These are phyloP conservation scores for Camillea tinctor DNA, from an alignment of 2,329 filamentous ascomycete genomes.

Conservation along the genomic window DNA sequence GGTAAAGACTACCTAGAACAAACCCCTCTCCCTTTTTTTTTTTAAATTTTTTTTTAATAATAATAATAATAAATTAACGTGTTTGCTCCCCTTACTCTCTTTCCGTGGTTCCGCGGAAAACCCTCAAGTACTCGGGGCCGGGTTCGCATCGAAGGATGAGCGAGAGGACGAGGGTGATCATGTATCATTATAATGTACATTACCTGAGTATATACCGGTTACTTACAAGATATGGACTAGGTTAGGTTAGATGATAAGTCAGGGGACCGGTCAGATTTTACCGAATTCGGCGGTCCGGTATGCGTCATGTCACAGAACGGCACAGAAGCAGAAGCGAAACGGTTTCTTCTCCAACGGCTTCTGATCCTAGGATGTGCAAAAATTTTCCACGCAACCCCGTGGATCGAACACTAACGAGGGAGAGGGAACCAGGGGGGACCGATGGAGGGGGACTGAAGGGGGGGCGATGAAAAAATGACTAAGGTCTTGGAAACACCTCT, in stretches of 20 bases:
- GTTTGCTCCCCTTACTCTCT: background rate
- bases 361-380: background rate
- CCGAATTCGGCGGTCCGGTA: background rate
- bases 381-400: background rate
- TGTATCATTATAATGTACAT: too few species aligned
- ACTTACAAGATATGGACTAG: too few species aligned
- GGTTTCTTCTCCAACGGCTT: background rate
- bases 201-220: background rate
- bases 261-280: background rate
- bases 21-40: too few species aligned
- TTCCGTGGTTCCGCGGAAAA: background rate
- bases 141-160: background rate
- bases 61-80: too few species aligned
- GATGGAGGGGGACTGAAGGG: too few species aligned
- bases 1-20: background rate
- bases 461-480: background rate
- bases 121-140: background rate
- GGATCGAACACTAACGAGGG: background rate
- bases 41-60: too few species aligned
- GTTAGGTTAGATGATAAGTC: too few species aligned
- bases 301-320: background rate
- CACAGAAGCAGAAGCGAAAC: too few species aligned
- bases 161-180: too few species aligned
- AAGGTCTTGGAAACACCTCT: background rate
- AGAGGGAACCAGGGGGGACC: too few species aligned